Base-by-base conservation (phyloP, 306 rosid genomes). In the Pachyrhizus erosus region DNA sequence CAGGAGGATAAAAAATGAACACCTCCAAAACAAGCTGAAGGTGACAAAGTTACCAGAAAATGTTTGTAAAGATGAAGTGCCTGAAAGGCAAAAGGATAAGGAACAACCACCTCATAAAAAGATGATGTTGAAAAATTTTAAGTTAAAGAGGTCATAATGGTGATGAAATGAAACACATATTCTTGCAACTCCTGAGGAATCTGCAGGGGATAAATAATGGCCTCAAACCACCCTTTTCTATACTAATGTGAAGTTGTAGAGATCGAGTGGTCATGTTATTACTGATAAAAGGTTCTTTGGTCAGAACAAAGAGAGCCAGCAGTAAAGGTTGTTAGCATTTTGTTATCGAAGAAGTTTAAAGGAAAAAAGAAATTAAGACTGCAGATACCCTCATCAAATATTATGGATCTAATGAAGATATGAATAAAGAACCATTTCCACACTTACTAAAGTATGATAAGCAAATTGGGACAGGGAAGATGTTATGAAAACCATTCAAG, bases 401-500 rank as follows among this genome's bases (percentile, higher is more conserved):
- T 60, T 60, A 13, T 13, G 9, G 37, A 26, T 60, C 66, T 8
- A 58, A 29, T 62, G 42, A 62, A 13, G 68, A 62, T 14, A 62
- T 33, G 23, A 64, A 31, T 33, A 18, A 14, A 29, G 21, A 62
- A 29, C 21, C 69, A 14, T 62, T 62, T 29, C 42, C 20, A 29
- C 21, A 62, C 20, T 27, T 29, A 11, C 18, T 26, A 27, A 27
- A 18, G 68, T 61, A 61, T 26, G 37, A 26, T 27, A 62, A 62
- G 20, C 21, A 62, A 64, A 13, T 61, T 17, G 23, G 14, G 46
- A 9, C 13, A 65, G 17, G 70, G 45, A 65, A n/a, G 24, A 65
- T 65, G 70, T 33, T n/a, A 65, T 65, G 70, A 65, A 65, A 33
- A n/a, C 24, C 13, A 65, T 65, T 17, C 79, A 49, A 37, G 54